Conservation (phyloP, 208 protist genomes). For the Leishmania tropica region DNA sequence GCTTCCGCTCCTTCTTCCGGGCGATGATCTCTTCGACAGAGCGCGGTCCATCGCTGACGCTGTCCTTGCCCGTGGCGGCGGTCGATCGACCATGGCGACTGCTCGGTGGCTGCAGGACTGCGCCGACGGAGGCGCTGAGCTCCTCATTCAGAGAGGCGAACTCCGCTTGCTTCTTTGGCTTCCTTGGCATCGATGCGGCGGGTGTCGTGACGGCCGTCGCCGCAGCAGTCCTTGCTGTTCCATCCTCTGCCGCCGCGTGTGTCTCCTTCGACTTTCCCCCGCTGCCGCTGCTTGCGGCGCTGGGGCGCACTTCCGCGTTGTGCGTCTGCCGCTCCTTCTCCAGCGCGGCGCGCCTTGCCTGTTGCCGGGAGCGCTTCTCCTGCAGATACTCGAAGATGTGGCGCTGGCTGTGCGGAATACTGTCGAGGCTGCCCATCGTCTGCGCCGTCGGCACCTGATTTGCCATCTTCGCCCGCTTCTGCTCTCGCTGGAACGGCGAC, state of each 20-base stretch:
- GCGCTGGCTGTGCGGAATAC: conserved; percentile 68
- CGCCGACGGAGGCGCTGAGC: conserved; percentile 31
- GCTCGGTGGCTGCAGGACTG: conserved; percentile 13
- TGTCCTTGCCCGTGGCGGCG: neutral
- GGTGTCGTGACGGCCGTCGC: neutral
- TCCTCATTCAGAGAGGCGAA: conserved; percentile 45
- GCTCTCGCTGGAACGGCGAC: conserved; percentile 84
- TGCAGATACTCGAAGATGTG: conserved; percentile 66
- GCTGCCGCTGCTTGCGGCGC: neutral
- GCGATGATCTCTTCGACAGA: conserved; percentile 69
- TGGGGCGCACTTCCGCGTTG: neutral
- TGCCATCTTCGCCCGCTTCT: conserved; percentile 63
- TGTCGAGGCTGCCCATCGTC: conserved; percentile 45
- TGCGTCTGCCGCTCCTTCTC: conserved; percentile 10
- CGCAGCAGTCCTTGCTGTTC: neutral
- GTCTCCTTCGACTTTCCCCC: neutral
- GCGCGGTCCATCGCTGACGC: conserved; percentile 9
- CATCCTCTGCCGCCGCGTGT: neutral
- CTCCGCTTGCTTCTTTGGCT: conserved; percentile 9
- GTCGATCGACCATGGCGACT: neutral
- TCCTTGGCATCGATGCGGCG: neutral
- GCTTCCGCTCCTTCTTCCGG: conserved; percentile 84
- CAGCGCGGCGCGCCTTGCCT: conserved; percentile 31
- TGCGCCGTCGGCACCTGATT: conserved; percentile 73
- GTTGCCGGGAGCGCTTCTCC: conserved; percentile 38